Base-by-base conservation (phyloP, 345 rosid genomes). In the Eucalyptus decipiens region DNA sequence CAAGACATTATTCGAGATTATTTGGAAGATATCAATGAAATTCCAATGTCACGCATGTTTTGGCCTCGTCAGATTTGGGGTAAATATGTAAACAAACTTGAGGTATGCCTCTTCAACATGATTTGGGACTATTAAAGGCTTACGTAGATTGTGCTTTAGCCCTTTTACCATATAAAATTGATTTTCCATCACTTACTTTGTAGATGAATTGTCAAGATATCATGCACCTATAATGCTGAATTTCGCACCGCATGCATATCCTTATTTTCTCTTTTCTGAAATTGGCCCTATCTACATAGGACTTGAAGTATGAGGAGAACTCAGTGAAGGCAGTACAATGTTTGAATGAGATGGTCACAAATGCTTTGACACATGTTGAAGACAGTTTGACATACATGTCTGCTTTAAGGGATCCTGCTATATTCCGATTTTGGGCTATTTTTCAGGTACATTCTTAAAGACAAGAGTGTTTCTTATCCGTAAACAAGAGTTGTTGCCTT, bases 1-100 rank as follows among this genome's bases (percentile, higher is more conserved):
- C 93, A 96, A 91, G 96, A 98, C 92, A 98, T 98, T 89, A 98
- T 97, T 92, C 94, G 97, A 90, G 99, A 97, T 92, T 98, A 96
- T 92, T 92, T 96, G 83, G 99, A 98, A 93, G 99, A 98, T 90
- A 96, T 98, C 40, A 98, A 97, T 89, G 99, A 97, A 94, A 95
- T 96, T 92, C 99, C 99, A 48, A 96, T 94, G 94, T 94, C 96
- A 96, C 62, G 62, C 30, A 56, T 56, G 62, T 56, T 56, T 56
- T 56, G 62, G 62, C 62, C 62, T 4, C 14, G 11, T 56, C 62
- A 10, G 30, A 56, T 56, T 56, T 56, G 62, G 62, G 14, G 62
- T 24, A 56, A 56, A 24, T 56, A 24, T 56, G 30, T 24, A 24
- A 56, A 56, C 62, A 56, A 97, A 91, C 99, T 97, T 54, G 99